Conservation (phyloP, 2,329 filamentous ascomycete species). For the Penicillium capsulatum region DNA sequence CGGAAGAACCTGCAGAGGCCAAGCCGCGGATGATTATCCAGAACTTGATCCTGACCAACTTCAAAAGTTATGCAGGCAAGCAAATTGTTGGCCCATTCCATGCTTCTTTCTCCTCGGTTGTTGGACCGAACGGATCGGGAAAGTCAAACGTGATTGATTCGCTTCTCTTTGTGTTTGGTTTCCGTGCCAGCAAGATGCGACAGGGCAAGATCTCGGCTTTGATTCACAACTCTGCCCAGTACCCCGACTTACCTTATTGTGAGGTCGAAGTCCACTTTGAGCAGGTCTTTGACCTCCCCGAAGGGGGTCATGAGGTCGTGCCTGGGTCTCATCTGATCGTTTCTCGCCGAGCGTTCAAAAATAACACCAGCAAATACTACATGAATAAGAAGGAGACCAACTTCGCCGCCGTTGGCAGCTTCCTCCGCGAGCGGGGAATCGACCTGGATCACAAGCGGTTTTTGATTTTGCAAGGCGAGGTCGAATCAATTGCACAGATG, state of each 20-base stretch:
- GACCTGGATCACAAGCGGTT: conserved; percentile 98
- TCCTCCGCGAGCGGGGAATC: conserved; percentile 82
- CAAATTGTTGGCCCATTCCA: conserved; percentile 97
- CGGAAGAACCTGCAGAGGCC: conserved; percentile 70
- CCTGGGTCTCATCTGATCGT: conserved; percentile 82
- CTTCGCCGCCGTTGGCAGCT: conserved; percentile 83
- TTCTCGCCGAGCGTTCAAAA: conserved; percentile 90
- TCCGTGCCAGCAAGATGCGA: conserved; percentile 97
- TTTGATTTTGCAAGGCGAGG: conserved; percentile 92
- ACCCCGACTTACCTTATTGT: conserved; percentile 80
- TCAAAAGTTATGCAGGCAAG: conserved; percentile 96
- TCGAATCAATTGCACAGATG: conserved; percentile 99
- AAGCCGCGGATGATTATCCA: conserved; percentile 90
- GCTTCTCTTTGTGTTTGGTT: conserved; percentile 96
- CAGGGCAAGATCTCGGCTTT: conserved; percentile 97
- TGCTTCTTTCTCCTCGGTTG: conserved; percentile 93
- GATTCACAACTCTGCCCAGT: conserved; percentile 91
- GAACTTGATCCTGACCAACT: conserved; percentile 87
- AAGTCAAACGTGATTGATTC: conserved; percentile 99
- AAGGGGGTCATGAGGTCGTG: conserved; percentile 69
- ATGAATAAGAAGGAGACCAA: conserved; percentile 87
- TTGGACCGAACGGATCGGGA: conserved; percentile 94
- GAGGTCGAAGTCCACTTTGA: conserved; percentile 97
- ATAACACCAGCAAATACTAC: conserved; percentile 98
- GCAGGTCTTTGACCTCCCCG: conserved; percentile 83